A percentile compares a stretch with the other conserved stretches of the same genome.
phyloP scores from a whole-genome alignment of 352 stramenopile genomes.

The Globisporangium acanthophoron region DNA sequence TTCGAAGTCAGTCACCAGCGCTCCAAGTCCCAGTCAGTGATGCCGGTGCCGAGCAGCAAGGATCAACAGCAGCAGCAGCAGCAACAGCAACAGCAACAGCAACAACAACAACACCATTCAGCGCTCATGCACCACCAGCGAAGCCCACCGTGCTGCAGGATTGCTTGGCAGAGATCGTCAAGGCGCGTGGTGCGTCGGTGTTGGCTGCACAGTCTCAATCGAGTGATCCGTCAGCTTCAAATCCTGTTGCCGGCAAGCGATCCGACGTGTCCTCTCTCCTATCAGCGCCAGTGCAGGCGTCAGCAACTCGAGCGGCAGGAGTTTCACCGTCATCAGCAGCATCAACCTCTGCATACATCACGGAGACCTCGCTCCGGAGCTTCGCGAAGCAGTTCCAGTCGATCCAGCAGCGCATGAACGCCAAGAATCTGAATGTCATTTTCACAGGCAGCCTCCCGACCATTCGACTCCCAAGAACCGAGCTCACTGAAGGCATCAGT shows the following conservation, averaged over 20 bases:
- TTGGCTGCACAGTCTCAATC: not conserved
- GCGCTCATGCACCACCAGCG: not conserved
- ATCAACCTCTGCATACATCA: not conserved
- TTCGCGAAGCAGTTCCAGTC: constrained; percentile 30
- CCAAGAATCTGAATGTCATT: constrained; percentile 16
- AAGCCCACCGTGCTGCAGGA: constrained; percentile 17
- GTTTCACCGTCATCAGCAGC: constrained; percentile 2
- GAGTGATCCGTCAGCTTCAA: not conserved
- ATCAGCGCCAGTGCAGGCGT: not conserved
- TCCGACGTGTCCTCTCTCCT: not conserved
- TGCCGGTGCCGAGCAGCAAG: not conserved
- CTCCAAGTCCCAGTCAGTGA: too few species aligned
- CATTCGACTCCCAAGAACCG: not conserved
- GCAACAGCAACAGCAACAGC: not conserved
- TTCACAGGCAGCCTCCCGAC: constrained; percentile 13
- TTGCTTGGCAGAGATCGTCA: constrained; percentile 23
- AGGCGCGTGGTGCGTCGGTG: constrained; percentile 8
- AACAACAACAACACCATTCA: not conserved
- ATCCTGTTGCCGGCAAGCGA: not conserved
- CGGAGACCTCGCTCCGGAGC: constrained; percentile 20
- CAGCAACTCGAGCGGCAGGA: not conserved
- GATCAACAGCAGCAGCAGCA: not conserved
- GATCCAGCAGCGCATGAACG: constrained; percentile 20
- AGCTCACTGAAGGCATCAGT: not conserved
- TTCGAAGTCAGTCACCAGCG: not conserved